Conservation (phyloP, 106 monocot genomes). For the Narthecium ossifragum region DNA sequence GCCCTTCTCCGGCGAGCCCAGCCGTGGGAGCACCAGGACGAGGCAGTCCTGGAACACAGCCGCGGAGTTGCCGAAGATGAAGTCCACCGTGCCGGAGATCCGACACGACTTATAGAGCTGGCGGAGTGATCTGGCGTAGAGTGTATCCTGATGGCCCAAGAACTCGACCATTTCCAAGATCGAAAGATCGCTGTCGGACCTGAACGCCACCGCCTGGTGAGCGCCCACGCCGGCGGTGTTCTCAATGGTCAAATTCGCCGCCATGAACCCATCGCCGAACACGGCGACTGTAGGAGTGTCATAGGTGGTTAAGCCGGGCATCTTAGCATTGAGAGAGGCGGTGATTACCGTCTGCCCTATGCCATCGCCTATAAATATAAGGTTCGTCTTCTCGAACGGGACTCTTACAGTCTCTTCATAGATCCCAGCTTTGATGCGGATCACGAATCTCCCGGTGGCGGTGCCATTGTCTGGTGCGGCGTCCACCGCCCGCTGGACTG, state of each 20-base stretch:
- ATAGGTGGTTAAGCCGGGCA: constrained; percentile 69
- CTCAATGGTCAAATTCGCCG: constrained; percentile 58
- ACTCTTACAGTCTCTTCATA: constrained; percentile 71
- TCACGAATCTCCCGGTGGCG: constrained; percentile 31
- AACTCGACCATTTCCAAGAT: constrained; percentile 68
- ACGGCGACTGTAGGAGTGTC: constrained; percentile 80
- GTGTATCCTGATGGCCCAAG: constrained; percentile 86
- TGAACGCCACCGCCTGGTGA: constrained; percentile 92
- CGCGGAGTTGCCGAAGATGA: constrained; percentile 82
- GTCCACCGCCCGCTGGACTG: constrained; percentile 61
- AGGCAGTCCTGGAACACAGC: constrained; percentile 57
- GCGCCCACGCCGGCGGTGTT: constrained; percentile 66
- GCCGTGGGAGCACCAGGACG: constrained; percentile 46
- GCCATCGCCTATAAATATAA: constrained; percentile 68
- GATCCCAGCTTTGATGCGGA: constrained; percentile 54
- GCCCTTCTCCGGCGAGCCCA: constrained; percentile 48
- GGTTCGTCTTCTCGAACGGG: constrained; percentile 79
- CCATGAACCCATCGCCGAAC: constrained; percentile 74
- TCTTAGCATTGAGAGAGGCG: constrained; percentile 50
- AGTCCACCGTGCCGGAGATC: constrained; percentile 77
- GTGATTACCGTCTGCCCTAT: constrained; percentile 83
- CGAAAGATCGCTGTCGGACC: constrained; percentile 75
- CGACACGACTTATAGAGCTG: constrained; percentile 65
- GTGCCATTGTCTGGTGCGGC: constrained; percentile 49
- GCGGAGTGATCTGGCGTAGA: constrained; percentile 77